Percentiles rank a stretch among this genome's conserved stretches.
Evolutionary conservation across 176 grass and related monocot genomes (phyloP).

Genomic region (Zoysia pacifica): DNA sequence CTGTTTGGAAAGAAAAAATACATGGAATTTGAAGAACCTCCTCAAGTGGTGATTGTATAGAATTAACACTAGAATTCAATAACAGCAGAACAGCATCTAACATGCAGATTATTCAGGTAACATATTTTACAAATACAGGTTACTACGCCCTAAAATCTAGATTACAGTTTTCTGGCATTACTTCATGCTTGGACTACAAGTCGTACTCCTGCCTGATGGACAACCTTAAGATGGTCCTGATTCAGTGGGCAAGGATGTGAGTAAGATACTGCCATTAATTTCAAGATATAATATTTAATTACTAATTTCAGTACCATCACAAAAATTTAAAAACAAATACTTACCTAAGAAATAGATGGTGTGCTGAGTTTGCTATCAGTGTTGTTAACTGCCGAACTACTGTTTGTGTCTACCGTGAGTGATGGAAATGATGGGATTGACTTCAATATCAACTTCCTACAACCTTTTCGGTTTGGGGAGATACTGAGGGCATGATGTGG

Average conservation of each 20-base stretch:
- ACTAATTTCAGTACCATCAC: background rate
- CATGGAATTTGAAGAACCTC: constrained; percentile 11
- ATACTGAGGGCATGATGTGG: constrained; percentile 56
- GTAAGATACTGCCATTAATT: constrained; percentile 37
- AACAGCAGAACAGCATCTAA: constrained; percentile 31
- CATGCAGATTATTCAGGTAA: constrained; percentile 58
- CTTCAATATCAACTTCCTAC: constrained; percentile 87
- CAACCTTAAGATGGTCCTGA: constrained; percentile 47
- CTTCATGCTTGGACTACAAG: constrained; percentile 44
- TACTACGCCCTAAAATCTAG: constrained; percentile 22
- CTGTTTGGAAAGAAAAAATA: constrained; percentile 1
- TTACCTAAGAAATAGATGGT: constrained; percentile 58
- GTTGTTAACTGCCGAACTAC: constrained; percentile 34
- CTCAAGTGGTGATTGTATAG: constrained; percentile 31
- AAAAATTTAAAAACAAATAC: constrained; percentile 1
- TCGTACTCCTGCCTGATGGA: constrained; percentile 36
- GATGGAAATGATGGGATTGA: constrained; percentile 95
- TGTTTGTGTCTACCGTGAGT: constrained; percentile 51
- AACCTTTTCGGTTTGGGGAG: constrained; percentile 74
- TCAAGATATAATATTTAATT: no score
- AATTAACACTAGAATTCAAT: constrained; percentile 40
- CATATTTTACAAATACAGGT: constrained; percentile 55
- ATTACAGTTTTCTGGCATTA: constrained; percentile 26
- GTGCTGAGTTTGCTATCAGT: constrained; percentile 49
- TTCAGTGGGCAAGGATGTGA: constrained; percentile 10